Base-by-base conservation (phyloP, 192 early-diverging fungal species). In the Chytriomyces hyalinus region DNA sequence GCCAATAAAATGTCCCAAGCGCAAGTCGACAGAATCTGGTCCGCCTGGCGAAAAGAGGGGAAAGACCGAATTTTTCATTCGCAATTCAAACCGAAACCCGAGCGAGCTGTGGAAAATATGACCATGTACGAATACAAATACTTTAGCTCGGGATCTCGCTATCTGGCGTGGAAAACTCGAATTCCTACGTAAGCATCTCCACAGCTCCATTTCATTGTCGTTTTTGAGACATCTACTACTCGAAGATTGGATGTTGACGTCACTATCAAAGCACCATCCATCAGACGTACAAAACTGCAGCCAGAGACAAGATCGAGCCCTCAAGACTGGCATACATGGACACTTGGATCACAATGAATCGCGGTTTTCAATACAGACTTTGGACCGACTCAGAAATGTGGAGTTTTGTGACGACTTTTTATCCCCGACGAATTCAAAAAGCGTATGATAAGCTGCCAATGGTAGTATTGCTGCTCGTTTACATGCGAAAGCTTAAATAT, bases 271-370 rank as follows among this genome's bases (percentile, higher is more conserved):
- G 26, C 7, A 24, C 36, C 2, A 70, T 70, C 13, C 68, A 70
- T 28, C 68, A 70, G 53, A 57, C 36, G 13, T 70, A 70, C 36
- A 70, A 70, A 51, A 49, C 68, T 20, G 20, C n/a, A 24, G 49
- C 15, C 45, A 9, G 68, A 9, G 11, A 47, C 20, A 10, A 28
- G 24, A 70, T 70, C 10, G 68, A 70, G 20, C 36, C 45, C 7
- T 49, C 20, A 10, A 47, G 68, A 11, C 22, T 70, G 17, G 47
- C 68, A 2, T 24, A 53, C 20, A 70, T 70, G 68, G 68, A 70
- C 26, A 70, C 68, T 10, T 70, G 68, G 68, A 70, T 70, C 49
- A 70, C 68, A 49, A 49, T 70, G 49, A 70, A 70, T 26, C 47
- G 9, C 20, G 50, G 49, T n/a, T 49, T 24, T 50, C 49, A n/a